A percentile compares a stretch with the other conserved stretches of the same genome.
Conservation (phyloP, 805 yeast genomes). For the Sugiyamaella lignohabitans region DNA sequence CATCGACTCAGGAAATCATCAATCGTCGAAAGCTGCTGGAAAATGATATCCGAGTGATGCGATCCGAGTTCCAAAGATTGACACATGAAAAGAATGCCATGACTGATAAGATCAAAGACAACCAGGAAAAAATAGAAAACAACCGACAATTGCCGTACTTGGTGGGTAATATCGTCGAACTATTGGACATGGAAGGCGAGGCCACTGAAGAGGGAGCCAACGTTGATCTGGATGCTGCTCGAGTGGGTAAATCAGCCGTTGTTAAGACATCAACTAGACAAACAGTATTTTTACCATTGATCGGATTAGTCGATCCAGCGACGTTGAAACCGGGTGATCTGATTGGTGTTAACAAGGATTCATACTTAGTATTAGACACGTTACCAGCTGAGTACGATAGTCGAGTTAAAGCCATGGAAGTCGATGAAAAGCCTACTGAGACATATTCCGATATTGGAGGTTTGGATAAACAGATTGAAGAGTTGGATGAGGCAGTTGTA, state of each 20-base stretch:
- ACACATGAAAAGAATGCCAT: constrained; percentile 89
- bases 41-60: constrained; percentile 91
- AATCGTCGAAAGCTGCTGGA: constrained; percentile 84
- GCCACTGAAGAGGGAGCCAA: constrained; percentile 86
- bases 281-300: constrained; percentile 90
- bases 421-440: constrained; percentile 97
- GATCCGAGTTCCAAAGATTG: constrained; percentile 83
- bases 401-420: constrained; percentile 98
- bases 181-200: constrained; percentile 80
- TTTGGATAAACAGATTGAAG: constrained; percentile 95
- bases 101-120: constrained; percentile 90
- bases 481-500: constrained; percentile 95
- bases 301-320: constrained; percentile 89
- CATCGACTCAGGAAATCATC: constrained; percentile 74
- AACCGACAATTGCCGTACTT: constrained; percentile 92
- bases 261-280: constrained; percentile 96
- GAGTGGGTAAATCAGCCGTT: constrained; percentile 95
- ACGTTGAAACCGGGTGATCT: constrained; percentile 94
- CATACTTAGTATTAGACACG: constrained; percentile 86
- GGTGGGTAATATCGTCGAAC: constrained; percentile 94
- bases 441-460: constrained; percentile 98
- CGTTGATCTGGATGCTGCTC: constrained; percentile 83
- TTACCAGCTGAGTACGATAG: constrained; percentile 96
- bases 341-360: constrained; percentile 96
- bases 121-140: constrained; percentile 91